Percentiles rank a stretch among this genome's conserved stretches.
Conservation (phyloP, 805 yeast species). For the Zygoascus bituminiphila region DNA sequence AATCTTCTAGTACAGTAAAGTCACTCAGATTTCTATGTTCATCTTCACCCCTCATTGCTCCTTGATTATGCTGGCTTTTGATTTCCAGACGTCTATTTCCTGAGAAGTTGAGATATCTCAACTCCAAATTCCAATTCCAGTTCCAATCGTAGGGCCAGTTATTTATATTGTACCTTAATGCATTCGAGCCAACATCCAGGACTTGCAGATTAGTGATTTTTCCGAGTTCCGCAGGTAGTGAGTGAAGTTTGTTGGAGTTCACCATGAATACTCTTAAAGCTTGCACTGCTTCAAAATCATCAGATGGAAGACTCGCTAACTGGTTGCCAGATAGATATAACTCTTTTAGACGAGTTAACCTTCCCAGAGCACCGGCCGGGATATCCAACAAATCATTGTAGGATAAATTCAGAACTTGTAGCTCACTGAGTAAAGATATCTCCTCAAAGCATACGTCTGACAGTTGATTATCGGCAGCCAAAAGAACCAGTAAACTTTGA, state of each 20-base stretch:
- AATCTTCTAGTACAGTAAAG: slow-evolving; percentile 62
- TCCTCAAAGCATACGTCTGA: slow-evolving; percentile 68
- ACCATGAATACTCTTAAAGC: slow-evolving; percentile 54
- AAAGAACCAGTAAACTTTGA: slow-evolving; percentile 46
- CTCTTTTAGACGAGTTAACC: slow-evolving; percentile 49
- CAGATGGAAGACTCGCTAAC: slow-evolving; percentile 71
- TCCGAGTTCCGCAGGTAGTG: slow-evolving; percentile 83
- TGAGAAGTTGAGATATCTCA: slow-evolving; percentile 78
- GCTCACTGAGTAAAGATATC: slow-evolving; percentile 47
- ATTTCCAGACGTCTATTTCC: slow-evolving; percentile 91
- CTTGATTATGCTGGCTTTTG: slow-evolving; percentile 46
- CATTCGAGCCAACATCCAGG: slow-evolving; percentile 87
- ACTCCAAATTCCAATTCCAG: slow-evolving; percentile 77
- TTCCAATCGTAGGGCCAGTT: slow-evolving; percentile 98
- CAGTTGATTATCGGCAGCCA: slow-evolving; percentile 76
- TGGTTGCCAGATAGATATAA: slow-evolving; percentile 79
- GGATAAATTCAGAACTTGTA: slow-evolving; percentile 63
- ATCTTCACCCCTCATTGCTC: slow-evolving; percentile 10
- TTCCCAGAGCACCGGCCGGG: slow-evolving; percentile 60
- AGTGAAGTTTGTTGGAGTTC: slow-evolving; percentile 77
- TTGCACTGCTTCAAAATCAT: slow-evolving; percentile 60
- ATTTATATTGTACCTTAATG: slow-evolving; percentile 81
- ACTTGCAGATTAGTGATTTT: slow-evolving; percentile 54
- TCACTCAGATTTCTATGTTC: slow-evolving; percentile 38
- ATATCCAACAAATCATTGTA: slow-evolving; percentile 81